Conservation (phyloP, 257 asterid genomes). For the Solanum chilense region DNA sequence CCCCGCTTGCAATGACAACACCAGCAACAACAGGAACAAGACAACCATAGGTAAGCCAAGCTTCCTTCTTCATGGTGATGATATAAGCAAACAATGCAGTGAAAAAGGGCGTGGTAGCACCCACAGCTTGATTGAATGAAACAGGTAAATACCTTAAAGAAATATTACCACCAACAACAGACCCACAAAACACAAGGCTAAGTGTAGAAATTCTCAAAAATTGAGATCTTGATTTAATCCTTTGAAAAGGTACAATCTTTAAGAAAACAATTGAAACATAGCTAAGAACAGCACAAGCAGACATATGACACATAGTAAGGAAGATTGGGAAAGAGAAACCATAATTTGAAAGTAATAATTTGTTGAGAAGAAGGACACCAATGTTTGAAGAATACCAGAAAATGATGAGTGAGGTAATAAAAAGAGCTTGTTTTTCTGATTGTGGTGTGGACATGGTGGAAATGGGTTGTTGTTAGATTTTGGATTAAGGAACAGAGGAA, state of each 20-base stretch:
- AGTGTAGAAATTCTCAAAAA: conserved; percentile 63
- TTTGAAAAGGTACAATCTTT: conserved; percentile 67
- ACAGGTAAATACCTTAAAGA: conserved; percentile 74
- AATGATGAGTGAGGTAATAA: conserved; percentile 44
- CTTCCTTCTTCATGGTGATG: conserved; percentile 70
- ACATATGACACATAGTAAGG: conserved; percentile 99
- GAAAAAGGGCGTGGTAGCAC: conserved; percentile 94
- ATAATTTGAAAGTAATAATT: conserved; percentile 70
- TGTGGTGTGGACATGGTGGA: conserved; percentile 15
- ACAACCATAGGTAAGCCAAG: conserved; percentile 69
- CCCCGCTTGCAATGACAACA: conserved; percentile 96
- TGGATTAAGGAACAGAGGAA: not conserved
- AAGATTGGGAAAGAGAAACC: conserved; percentile 76
- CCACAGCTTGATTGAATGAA: conserved; percentile 92
- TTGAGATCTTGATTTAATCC: conserved; percentile 78
- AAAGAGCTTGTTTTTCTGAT: conserved; percentile 31
- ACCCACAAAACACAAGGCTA: conserved; percentile 75
- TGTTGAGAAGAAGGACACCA: conserved; percentile 91
- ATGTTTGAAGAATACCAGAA: conserved; percentile 82
- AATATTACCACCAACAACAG: conserved; percentile 94
- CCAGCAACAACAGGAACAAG: conserved; percentile 92
- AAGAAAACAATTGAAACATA: conserved; percentile 66
- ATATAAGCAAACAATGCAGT: conserved; percentile 85
- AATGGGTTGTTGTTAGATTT: conserved; percentile 8
- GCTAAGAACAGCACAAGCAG: conserved; percentile 89